Conservation (phyloP, 2,329 filamentous ascomycete species). For the Ophiostoma piceae region DNA sequence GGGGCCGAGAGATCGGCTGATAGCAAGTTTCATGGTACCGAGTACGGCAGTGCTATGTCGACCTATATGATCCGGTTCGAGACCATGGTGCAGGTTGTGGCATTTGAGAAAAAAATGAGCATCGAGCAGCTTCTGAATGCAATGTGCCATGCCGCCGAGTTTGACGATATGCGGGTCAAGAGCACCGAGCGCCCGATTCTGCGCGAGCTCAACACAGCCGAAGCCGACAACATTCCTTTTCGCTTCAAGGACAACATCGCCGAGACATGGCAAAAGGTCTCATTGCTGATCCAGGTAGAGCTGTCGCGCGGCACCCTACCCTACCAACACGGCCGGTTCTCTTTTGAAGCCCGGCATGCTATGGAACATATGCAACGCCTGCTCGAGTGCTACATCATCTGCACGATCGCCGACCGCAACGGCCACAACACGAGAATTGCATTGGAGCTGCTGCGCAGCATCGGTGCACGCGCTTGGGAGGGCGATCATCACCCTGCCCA, state of each 20-base stretch:
- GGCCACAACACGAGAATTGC: constrained; percentile 62
- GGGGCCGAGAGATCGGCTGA: constrained; percentile 30
- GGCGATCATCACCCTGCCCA: constrained; percentile 59
- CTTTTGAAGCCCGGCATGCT: constrained; percentile 59
- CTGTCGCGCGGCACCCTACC: constrained; percentile 58
- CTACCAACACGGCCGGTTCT: constrained; percentile 38
- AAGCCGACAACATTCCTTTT: constrained; percentile 55
- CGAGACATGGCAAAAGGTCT: constrained; percentile 67
- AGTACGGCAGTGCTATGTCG: constrained; percentile 75
- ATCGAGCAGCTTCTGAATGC: constrained; percentile 64
- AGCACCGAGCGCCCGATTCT: constrained; percentile 63
- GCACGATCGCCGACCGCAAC: constrained; percentile 56
- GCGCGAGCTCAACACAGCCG: constrained; percentile 65
- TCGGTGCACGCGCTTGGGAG: constrained; percentile 76
- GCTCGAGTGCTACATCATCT: constrained; percentile 71
- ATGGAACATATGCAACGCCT: constrained; percentile 66
- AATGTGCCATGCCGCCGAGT: constrained; percentile 65
- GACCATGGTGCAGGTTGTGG: constrained; percentile 68
- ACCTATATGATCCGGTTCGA: constrained; percentile 74
- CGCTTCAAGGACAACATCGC: constrained; percentile 65
- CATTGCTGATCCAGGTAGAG: constrained; percentile 68
- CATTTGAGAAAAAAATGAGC: constrained; percentile 54
- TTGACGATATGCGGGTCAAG: constrained; percentile 66
- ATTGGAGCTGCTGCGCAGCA: constrained; percentile 70
- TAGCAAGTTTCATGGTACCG: constrained; percentile 55